phyloP scores from a whole-genome alignment of 495 filamentous ascomycete species.

The Penicillium manginii region DNA sequence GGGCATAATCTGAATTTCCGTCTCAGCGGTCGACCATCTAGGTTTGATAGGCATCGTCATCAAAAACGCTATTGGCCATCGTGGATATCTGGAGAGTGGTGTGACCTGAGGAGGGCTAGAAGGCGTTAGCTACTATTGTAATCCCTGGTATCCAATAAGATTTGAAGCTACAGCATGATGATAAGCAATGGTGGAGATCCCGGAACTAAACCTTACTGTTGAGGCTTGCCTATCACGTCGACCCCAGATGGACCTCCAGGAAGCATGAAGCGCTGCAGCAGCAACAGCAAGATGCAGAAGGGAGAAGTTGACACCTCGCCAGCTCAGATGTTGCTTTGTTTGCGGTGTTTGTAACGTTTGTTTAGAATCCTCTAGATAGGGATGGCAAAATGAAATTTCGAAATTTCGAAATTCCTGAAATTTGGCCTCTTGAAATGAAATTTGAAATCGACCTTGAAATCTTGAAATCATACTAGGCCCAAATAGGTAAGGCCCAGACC shows the following conservation, averaged over 20 bases:
- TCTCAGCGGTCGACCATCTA: background rate
- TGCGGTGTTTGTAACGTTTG: slow-evolving; percentile 6
- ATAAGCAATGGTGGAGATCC: no score
- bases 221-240: background rate
- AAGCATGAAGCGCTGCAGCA: background rate
- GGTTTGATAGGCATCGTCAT: slow-evolving; percentile 1
- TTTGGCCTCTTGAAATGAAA: no score
- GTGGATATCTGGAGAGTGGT: background rate
- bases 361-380: background rate
- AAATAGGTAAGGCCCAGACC: no score
- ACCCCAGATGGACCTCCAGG: background rate
- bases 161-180: no score
- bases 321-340: slow-evolving; percentile 5
- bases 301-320: slow-evolving; percentile 3
- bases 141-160: no score
- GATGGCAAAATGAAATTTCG: no score
- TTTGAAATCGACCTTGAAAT: no score
- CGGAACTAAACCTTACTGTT: no score
- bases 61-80: slow-evolving; percentile 2
- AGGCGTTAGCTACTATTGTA: no score
- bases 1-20: slow-evolving; percentile 1
- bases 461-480: no score
- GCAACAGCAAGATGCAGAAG: slow-evolving; percentile 1
- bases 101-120: background rate
- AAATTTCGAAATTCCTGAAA: no score